Conservation (phyloP, 495 filamentous ascomycete species). For the Tuber magnatum region DNA sequence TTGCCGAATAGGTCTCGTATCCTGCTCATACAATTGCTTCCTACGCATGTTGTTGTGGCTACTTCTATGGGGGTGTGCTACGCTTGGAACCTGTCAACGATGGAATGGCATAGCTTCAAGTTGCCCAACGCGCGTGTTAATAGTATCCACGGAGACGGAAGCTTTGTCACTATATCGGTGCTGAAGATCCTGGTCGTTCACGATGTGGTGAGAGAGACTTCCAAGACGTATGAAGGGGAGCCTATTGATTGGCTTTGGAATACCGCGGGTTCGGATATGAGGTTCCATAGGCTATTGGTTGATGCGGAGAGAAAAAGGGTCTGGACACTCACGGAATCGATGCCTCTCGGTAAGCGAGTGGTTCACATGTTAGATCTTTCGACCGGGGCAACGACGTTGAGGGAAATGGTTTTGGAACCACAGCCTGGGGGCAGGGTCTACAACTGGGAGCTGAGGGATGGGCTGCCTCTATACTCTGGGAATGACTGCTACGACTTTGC, state of each 20-base stretch:
- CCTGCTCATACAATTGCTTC: background rate
- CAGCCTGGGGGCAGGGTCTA: background rate
- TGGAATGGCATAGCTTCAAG: constrained; percentile 14
- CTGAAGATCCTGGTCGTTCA: constrained; percentile 11
- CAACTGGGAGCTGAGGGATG: background rate
- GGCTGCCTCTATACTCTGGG: background rate
- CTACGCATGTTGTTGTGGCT: constrained; percentile 10
- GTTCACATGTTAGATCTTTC: constrained; percentile 7
- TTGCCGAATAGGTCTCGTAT: constrained; percentile 11
- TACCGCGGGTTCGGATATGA: constrained; percentile 5
- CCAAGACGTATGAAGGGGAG: constrained; percentile 6
- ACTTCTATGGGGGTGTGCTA: constrained; percentile 14
- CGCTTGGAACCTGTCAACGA: constrained; percentile 27
- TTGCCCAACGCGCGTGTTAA: background rate
- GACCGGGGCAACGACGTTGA: background rate
- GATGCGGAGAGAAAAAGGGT: constrained; percentile 18
- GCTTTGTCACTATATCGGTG: constrained; percentile 8
- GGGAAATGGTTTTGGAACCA: background rate
- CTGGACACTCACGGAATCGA: constrained; percentile 6
- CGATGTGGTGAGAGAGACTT: constrained; percentile 16
- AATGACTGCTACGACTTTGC: background rate
- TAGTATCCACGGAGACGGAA: constrained; percentile 12
- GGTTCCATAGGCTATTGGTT: constrained; percentile 5
- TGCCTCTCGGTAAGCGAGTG: background rate
- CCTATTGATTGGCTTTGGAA: background rate